Evolutionary conservation across 148 eudicot species (phyloP).

Genomic region (Rheum nobile): DNA sequence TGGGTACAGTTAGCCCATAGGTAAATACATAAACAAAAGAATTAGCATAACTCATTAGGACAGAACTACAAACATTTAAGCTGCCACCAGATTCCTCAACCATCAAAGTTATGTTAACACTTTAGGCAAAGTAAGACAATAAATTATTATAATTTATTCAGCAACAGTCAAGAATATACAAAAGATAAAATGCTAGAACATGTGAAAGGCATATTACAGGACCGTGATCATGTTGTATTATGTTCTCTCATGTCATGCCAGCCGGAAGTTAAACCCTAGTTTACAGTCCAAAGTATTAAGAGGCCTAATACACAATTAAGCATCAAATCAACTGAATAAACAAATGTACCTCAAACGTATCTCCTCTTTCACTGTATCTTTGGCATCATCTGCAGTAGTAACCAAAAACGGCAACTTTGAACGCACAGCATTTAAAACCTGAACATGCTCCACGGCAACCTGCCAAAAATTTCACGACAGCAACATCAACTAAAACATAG

Average conservation of each 20-base stretch:
- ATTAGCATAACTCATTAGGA: background rate
- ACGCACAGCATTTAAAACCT: constrained; percentile 63
- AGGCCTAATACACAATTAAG: background rate
- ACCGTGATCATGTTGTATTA: background rate
- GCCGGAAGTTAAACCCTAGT: background rate
- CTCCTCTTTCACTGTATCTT: constrained; percentile 74
- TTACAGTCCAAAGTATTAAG: background rate
- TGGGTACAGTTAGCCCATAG: constrained; percentile 7
- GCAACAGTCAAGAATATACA: background rate
- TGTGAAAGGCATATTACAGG: background rate
- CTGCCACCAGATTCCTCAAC: background rate
- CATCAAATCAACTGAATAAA: background rate
- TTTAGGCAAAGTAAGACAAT: background rate
- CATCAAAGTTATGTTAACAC: background rate
- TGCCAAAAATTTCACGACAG: constrained; percentile 18
- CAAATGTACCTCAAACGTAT: constrained; percentile 62
- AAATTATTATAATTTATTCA: background rate
- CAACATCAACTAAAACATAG: background rate
- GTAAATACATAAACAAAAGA: constrained; percentile 2
- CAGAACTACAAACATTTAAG: background rate
- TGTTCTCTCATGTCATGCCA: background rate
- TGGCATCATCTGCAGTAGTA: constrained; percentile 73
- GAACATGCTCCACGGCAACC: constrained; percentile 87
- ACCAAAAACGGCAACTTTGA: constrained; percentile 80
- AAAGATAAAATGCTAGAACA: background rate